Evolutionary conservation across 345 rosid genomes (phyloP), one percentile per base, ranked within the genome.

Genomic region (Iberis pinnata): DNA sequence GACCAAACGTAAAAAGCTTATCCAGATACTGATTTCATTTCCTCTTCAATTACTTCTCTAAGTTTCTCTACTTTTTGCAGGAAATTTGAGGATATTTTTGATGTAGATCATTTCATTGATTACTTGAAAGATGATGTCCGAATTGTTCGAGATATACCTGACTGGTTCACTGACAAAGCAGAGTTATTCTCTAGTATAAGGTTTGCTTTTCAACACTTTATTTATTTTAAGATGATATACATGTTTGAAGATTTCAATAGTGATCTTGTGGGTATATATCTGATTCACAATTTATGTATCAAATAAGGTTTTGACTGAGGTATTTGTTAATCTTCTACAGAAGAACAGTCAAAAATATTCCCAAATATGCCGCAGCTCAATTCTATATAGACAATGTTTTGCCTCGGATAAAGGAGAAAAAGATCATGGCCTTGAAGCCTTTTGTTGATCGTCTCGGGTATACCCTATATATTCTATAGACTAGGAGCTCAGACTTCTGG

Each of bases 371-470:
- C 43, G 84, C 99, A 20, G 97, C 97, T 4, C 89, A 93, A 27
- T 93, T 93, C 69, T 93, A 93, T 63, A 80, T 93, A n/a, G 99
- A 88, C 72, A 93, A 93, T 64, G 99, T 93, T 20, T 80, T 93
- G 41, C 99, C 99, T 39, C 83, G 99, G 61, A 78, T 93, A 63
- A 93, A 83, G 73, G 99, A 93, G 73, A 93, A 93, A 87, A 93
- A 82, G 83, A 88, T 93, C 51, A 93, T 93, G 99, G 82, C 94
- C 54, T 78, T 93, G 25, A 93, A 93, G 74, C 99, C 99, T 72
- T 93, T 93, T 78, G 99, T 93, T 2, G 99, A 93, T 74, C 86
- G 99, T 18, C 93, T 88, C 46, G 99, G 99, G 99, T 93, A 60
- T 73, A 84, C 53, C 44, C 42, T 62, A 49, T 18, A 49, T 18